phyloP scores from a whole-genome alignment of 192 early-diverging fungal genomes.

The Borealophlyctis nickersoniae region DNA sequence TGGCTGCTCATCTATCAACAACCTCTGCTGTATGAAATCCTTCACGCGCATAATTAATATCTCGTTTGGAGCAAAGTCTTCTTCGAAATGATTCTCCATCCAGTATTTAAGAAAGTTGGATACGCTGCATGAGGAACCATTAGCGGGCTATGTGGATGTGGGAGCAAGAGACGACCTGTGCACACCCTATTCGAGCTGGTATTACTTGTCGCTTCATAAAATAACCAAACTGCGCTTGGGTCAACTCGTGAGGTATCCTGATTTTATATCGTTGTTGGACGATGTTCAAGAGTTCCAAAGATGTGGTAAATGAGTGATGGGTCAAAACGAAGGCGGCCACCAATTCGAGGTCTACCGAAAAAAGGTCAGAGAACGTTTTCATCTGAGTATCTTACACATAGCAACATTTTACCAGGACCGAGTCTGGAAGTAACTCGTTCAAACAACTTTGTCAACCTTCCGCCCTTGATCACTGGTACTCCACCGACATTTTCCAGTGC shows the following conservation, averaged over 20 bases:
- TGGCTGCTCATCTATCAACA: conserved; percentile 3
- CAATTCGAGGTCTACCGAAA: conserved; percentile 39
- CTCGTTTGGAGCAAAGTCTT: conserved; percentile 46
- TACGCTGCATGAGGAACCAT: too few relatives aligned
- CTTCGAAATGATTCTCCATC: conserved; percentile 49
- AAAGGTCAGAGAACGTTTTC: background rate
- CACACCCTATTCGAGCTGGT: conserved; percentile 39
- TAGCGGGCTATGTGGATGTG: too few relatives aligned
- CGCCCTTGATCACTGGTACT: conserved; percentile 35
- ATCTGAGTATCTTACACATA: background rate
- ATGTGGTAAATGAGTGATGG: conserved; percentile 59
- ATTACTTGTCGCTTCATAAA: conserved; percentile 46
- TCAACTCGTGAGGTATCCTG: conserved; percentile 41
- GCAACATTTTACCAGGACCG: background rate
- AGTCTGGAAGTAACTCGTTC: conserved; percentile 40
- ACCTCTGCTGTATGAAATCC: conserved; percentile 45
- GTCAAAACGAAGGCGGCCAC: conserved; percentile 42
- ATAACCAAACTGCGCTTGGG: conserved; percentile 34
- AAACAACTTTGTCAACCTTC: conserved; percentile 40
- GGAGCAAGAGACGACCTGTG: too few relatives aligned
- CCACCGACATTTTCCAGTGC: conserved; percentile 25
- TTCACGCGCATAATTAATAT: conserved; percentile 38
- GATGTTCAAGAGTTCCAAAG: conserved; percentile 41
- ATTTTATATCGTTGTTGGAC: conserved; percentile 42
- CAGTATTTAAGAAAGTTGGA: conserved; percentile 38